Conservation (phyloP, 306 rosid genomes). For the Ammopiptanthus mongolicus region DNA sequence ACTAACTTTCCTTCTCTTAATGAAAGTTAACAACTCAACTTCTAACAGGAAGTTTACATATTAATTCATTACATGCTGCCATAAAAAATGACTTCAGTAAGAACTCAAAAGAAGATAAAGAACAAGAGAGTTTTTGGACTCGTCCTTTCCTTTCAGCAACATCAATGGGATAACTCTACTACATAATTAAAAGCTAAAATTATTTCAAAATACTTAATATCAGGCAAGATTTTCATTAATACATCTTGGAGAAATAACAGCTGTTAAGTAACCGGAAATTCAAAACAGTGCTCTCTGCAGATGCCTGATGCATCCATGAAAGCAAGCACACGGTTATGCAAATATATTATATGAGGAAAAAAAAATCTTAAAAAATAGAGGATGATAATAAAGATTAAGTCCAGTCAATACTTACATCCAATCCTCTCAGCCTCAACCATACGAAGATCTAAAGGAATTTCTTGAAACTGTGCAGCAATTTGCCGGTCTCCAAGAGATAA, state of each 20-base stretch:
- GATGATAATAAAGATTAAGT: neutral
- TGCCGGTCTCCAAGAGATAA: constrained; percentile 83
- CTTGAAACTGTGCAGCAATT: constrained; percentile 97
- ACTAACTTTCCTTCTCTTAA: neutral
- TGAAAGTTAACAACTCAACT: neutral
- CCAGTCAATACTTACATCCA: constrained; percentile 54
- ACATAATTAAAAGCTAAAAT: neutral
- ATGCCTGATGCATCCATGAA: neutral
- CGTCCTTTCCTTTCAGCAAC: neutral
- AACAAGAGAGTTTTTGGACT: neutral
- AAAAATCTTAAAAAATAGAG: neutral
- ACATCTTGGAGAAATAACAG: neutral
- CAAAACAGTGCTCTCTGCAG: neutral
- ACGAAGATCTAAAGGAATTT: constrained; percentile 84
- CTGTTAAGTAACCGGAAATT: neutral
- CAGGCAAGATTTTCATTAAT: neutral
- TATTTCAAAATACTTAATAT: neutral
- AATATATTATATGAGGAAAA: neutral
- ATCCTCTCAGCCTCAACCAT: constrained; percentile 91
- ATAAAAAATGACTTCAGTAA: neutral
- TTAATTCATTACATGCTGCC: neutral
- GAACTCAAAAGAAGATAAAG: neutral
- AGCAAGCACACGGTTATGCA: neutral
- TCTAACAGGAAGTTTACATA: neutral
- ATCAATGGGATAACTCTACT: neutral